Evolutionary conservation across 106 monocot species (phyloP), one percentile per base, ranked within the genome.

Genomic region (Vanilla planifolia): DNA sequence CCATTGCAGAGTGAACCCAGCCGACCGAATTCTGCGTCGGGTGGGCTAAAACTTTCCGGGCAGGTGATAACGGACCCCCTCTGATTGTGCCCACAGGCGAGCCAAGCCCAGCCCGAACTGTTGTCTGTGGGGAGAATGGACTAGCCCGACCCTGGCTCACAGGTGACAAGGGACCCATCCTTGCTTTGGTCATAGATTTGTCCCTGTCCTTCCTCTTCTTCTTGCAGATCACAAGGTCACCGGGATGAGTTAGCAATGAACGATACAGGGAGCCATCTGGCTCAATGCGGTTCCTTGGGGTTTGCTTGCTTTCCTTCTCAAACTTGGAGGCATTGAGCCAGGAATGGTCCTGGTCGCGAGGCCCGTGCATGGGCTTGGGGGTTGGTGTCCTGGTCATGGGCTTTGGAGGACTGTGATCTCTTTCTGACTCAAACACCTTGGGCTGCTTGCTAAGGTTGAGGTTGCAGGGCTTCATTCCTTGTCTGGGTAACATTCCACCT

Each of bases 171-270:
- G 73, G 73, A 5, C 77, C 69, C 33, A 71, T 55, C 36, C 69
- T 67, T 41, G 37, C 67, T 56, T 64, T 65, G 22, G 61, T 27
- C 13, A 63, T 41, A 9, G 86, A 50, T 60, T 83, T 92, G 24
- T 82, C 90, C 71, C 91, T 68, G 29, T 98, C 91, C 65, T 90
- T 86, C 64, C 96, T 80, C 75, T 85, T 98, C 91, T 84, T 91
- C 75, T 88, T 98, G 77, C 84, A 81, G 43, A 98, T 82, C 3
- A 98, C 87, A 30, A 95, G 60, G 19, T 98, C 91, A 8, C 81
- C 88, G 2, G 96, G 96, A 62, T 98, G 96, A 13, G 73, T 6
- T 21, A 70, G 47, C 4, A 75, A 64, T 8, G 62, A 63, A 4
- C 67, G 48, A 41, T 17, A 23, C 20, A n/a, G 55, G 16, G 27